These are phyloP conservation scores for Coffea humblotiana DNA, from an alignment of 305 asterid species.

Conservation along the genomic window DNA sequence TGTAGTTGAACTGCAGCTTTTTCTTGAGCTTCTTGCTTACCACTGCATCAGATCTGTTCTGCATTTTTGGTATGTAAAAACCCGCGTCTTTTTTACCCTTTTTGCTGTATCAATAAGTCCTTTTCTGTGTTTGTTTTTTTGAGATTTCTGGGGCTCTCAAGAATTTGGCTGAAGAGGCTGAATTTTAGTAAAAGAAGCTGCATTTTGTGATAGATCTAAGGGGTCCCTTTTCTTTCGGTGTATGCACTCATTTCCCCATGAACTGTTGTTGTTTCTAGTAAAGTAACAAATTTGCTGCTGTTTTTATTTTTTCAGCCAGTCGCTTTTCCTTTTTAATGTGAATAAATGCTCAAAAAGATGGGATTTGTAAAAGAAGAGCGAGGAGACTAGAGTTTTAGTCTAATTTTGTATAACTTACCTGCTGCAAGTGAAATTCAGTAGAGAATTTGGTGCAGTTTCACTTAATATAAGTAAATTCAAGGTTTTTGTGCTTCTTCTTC, in stretches of 20 bases:
- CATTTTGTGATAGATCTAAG: constrained; percentile 18
- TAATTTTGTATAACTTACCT: too few species aligned
- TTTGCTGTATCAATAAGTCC: neutral
- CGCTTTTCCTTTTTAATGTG: neutral
- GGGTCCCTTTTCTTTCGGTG: neutral
- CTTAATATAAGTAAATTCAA: neutral
- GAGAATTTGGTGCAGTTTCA: neutral
- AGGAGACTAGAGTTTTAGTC: neutral
- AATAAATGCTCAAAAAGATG: neutral
- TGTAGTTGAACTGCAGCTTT: constrained; percentile 1
- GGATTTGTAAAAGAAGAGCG: neutral
- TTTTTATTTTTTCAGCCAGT: neutral
- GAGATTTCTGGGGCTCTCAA: neutral
- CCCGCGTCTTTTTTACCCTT: neutral
- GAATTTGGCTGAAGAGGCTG: constrained; percentile 7
- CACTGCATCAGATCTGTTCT: constrained; percentile 17
- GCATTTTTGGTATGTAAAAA: constrained; percentile 1
- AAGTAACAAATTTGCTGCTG: neutral
- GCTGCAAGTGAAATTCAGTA: neutral
- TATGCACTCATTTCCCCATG: neutral
- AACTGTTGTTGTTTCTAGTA: neutral
- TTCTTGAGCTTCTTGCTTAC: neutral
- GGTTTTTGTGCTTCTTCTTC: neutral
- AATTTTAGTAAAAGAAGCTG: constrained; percentile 14
- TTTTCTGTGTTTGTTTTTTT: neutral